Evolutionary conservation across 1,139 yeast genomes (phyloP).

Genomic region (Pichia sp.): DNA sequence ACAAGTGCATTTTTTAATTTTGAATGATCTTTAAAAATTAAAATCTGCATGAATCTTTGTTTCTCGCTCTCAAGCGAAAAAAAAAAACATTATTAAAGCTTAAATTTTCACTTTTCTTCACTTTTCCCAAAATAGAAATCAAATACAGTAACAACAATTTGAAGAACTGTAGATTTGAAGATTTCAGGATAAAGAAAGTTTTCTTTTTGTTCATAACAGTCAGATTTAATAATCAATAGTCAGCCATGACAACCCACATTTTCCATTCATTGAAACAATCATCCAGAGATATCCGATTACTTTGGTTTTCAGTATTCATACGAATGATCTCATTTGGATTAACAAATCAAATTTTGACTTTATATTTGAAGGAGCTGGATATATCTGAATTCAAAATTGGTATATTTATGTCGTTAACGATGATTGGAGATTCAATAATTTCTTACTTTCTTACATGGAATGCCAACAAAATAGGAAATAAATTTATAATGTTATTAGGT

Average conservation of each 20-base stretch:
- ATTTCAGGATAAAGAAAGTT: background rate
- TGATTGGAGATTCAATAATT: slow-evolving; percentile 70
- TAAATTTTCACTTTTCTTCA: background rate
- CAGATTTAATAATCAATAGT: background rate
- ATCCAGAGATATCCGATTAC: slow-evolving; percentile 49
- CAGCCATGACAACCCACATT: slow-evolving; percentile 18
- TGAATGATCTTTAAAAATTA: too few relatives aligned
- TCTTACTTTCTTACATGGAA: slow-evolving; percentile 72
- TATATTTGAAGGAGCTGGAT: slow-evolving; percentile 54
- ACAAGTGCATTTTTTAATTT: too few relatives aligned
- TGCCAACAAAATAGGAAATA: slow-evolving; percentile 70
- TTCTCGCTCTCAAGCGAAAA: background rate
- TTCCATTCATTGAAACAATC: slow-evolving; percentile 19
- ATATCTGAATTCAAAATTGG: slow-evolving; percentile 62
- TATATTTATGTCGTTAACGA: slow-evolving; percentile 73
- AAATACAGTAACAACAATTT: background rate
- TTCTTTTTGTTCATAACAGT: background rate
- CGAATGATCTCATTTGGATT: slow-evolving; percentile 76
- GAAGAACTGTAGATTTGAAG: background rate
- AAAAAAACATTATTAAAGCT: background rate
- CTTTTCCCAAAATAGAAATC: background rate
- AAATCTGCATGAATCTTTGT: background rate
- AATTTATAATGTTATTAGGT: slow-evolving; percentile 60
- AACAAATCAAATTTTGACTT: slow-evolving; percentile 72
- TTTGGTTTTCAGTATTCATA: slow-evolving; percentile 66